Evolutionary conservation across 495 filamentous ascomycete species (phyloP).

Genomic region (Xylaria palmicola): DNA sequence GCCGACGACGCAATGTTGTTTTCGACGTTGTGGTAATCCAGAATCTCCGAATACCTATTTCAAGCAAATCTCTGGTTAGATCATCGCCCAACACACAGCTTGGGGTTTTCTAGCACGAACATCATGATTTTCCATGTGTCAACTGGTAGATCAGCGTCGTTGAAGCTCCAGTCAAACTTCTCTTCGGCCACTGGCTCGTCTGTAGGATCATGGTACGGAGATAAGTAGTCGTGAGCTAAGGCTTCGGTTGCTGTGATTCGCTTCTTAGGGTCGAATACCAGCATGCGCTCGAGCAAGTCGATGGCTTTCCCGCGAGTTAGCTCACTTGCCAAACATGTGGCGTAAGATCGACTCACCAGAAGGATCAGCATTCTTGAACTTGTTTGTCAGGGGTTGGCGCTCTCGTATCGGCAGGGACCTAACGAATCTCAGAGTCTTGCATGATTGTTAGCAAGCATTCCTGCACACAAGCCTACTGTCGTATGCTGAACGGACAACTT

Average conservation of each 20-base stretch:
- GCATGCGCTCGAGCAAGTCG: conserved; percentile 92
- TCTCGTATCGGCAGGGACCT: conserved; percentile 97
- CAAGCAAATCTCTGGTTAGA: not conserved
- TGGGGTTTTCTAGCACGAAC: conserved; percentile 49
- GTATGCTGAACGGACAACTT: conserved; percentile 30
- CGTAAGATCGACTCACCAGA: conserved; percentile 70
- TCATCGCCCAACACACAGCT: not conserved
- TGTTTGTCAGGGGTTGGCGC: conserved; percentile 82
- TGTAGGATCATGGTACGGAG: conserved; percentile 94
- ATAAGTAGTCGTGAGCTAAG: conserved; percentile 87
- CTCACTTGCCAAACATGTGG: not conserved
- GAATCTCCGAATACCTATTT: conserved; percentile 94
- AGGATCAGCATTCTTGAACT: conserved; percentile 96
- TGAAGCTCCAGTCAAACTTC: conserved; percentile 99
- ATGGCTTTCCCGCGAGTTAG: conserved; percentile 60
- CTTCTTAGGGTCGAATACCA: conserved; percentile 95
- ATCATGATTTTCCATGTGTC: conserved; percentile 99
- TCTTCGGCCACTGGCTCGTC: conserved; percentile 95
- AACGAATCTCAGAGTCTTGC: conserved; percentile 90
- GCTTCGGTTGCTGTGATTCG: conserved; percentile 81
- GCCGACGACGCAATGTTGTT: conserved; percentile 40
- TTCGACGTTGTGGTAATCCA: conserved; percentile 97
- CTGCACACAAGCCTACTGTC: not conserved
- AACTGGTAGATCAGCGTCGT: conserved; percentile 94
- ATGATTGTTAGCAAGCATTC: conserved; percentile 9